Conservation (phyloP, 192 early-diverging fungal species). For the Bifiguratus adelaidae region DNA sequence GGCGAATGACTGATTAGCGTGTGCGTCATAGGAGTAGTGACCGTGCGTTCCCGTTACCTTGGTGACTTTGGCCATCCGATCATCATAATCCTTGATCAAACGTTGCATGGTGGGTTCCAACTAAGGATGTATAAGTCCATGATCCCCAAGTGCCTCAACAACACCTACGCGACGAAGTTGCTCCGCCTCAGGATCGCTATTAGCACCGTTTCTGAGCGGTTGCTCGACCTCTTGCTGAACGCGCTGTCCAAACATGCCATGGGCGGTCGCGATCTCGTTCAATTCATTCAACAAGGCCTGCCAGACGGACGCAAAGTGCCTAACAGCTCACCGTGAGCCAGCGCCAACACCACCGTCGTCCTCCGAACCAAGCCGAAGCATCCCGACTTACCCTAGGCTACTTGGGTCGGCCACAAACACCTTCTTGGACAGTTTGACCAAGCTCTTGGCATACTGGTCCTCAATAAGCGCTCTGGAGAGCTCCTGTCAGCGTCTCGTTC, state of each 20-base stretch:
- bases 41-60: no score
- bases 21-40: no score
- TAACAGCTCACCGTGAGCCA: no score
- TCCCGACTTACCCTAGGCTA: conserved; percentile 23
- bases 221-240: conserved; percentile 23
- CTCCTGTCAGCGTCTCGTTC: no score
- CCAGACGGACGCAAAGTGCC: no score
- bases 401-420: conserved; percentile 24
- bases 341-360: no score
- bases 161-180: no score
- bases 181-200: no score
- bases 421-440: conserved; percentile 31
- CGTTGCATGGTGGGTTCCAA: conserved; percentile 14
- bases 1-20: no score
- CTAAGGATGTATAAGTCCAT: no score
- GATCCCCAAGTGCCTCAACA: no score
- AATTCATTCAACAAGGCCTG: conserved; percentile 17
- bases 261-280: conserved; percentile 10
- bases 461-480: conserved; percentile 36
- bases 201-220: conserved; percentile 16
- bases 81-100: conserved; percentile 19
- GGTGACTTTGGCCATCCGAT: conserved; percentile 10
- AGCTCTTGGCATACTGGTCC: conserved; percentile 33
- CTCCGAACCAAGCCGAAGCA: no score
- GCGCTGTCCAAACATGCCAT: conserved; percentile 15